Evolutionary conservation across 371 early-diverging fungal genomes (phyloP).

Genomic region (Batrachochytrium dendrobatidis): DNA sequence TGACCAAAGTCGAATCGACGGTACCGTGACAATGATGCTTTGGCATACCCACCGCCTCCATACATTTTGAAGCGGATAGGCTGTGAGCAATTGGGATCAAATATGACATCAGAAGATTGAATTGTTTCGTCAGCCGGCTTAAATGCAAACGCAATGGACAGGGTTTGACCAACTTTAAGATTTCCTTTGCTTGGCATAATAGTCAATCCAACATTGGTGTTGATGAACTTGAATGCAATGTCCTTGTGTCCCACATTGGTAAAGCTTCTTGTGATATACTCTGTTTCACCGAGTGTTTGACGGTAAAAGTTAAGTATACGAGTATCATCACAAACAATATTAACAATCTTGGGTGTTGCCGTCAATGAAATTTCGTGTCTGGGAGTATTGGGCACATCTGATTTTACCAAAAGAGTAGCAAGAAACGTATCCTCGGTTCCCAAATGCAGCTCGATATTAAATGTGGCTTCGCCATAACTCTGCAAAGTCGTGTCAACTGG

Average conservation of each 20-base stretch:
- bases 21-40: slow-evolving; percentile 41
- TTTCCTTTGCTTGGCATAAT: slow-evolving; percentile 32
- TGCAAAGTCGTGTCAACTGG: slow-evolving; percentile 37
- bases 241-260: slow-evolving; percentile 50
- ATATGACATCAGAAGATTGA: slow-evolving; percentile 35
- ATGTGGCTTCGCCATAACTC: slow-evolving; percentile 36
- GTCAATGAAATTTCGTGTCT: slow-evolving; percentile 43
- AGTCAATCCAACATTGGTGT: slow-evolving; percentile 29
- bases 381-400: slow-evolving; percentile 37
- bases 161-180: slow-evolving; percentile 38
- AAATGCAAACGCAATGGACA: slow-evolving; percentile 40
- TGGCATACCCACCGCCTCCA: slow-evolving; percentile 48
- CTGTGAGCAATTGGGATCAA: slow-evolving; percentile 50
- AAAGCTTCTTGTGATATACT: slow-evolving; percentile 37
- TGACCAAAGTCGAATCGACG: slow-evolving; percentile 54
- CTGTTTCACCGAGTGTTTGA: slow-evolving; percentile 47
- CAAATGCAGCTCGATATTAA: slow-evolving; percentile 43
- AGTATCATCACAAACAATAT: slow-evolving; percentile 45
- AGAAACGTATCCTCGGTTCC: slow-evolving; percentile 47
- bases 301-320: slow-evolving; percentile 46
- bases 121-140: slow-evolving; percentile 41
- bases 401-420: slow-evolving; percentile 39
- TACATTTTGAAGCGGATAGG: slow-evolving; percentile 45
- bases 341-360: slow-evolving; percentile 45
- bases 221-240: slow-evolving; percentile 32